These are phyloP conservation scores for Poa annua DNA, from an alignment of 176 grass and related monocot species.

Conservation along the genomic window DNA sequence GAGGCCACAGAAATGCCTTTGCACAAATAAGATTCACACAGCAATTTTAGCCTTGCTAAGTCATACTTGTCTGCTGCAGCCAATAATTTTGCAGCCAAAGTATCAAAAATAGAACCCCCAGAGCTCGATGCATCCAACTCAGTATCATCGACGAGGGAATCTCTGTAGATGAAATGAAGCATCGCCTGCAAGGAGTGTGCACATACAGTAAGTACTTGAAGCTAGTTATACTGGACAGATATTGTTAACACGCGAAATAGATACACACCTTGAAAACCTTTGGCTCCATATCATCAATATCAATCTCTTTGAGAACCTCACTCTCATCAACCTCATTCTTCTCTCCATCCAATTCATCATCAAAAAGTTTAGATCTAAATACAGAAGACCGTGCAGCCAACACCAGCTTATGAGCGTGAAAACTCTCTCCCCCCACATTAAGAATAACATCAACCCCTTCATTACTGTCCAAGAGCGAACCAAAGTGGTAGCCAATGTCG, in stretches of 20 bases:
- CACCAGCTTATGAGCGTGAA: constrained; percentile 90
- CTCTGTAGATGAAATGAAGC: constrained; percentile 91
- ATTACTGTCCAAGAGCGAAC: constrained; percentile 72
- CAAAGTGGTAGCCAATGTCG: constrained; percentile 88
- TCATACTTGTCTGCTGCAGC: constrained; percentile 92
- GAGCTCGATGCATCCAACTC: constrained; percentile 72
- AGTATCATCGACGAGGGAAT: constrained; percentile 74
- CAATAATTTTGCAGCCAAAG: constrained; percentile 73
- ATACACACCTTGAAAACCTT: constrained; percentile 85
- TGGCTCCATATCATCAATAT: constrained; percentile 80
- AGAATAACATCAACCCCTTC: constrained; percentile 88
- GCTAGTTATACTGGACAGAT: not conserved
- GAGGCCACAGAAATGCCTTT: constrained; percentile 79
- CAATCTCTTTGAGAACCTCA: constrained; percentile 53
- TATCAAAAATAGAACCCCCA: constrained; percentile 68
- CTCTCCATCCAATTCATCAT: constrained; percentile 50
- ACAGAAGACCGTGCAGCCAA: constrained; percentile 76
- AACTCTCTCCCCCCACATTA: constrained; percentile 76
- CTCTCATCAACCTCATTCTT: constrained; percentile 39
- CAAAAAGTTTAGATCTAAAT: constrained; percentile 68
- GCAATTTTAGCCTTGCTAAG: constrained; percentile 66
- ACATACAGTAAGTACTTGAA: constrained; percentile 1
- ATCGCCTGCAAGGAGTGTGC: constrained; percentile 60
- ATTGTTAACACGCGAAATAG: constrained; percentile 19
- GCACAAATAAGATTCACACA: constrained; percentile 88